These are phyloP conservation scores for Prunella vulgaris DNA, from an alignment of 257 asterid species.

Conservation along the genomic window DNA sequence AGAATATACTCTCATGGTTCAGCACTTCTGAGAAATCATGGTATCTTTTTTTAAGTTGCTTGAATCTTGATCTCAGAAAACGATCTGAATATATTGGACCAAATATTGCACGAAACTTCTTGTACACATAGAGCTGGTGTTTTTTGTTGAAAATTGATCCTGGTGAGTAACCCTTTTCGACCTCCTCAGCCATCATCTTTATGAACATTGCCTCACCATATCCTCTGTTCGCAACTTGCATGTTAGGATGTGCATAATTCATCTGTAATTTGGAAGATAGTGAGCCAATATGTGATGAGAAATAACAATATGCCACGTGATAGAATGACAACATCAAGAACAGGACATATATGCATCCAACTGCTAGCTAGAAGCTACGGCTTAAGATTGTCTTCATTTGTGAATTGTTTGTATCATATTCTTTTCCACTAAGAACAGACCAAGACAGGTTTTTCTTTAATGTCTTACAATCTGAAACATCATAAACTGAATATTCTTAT, in stretches of 20 bases:
- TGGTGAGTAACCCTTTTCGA: constrained; percentile 26
- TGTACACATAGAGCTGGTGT: constrained; percentile 22
- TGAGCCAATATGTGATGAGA: neutral
- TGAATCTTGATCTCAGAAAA: constrained; percentile 24
- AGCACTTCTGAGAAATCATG: constrained; percentile 28
- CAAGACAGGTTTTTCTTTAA: neutral
- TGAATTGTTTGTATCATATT: neutral
- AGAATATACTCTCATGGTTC: constrained; percentile 26
- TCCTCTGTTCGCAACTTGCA: constrained; percentile 4
- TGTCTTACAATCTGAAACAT: neutral
- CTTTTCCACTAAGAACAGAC: too few species aligned
- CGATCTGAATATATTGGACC: constrained; percentile 26
- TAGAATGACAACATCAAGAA: neutral
- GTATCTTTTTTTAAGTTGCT: constrained; percentile 23
- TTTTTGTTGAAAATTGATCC: constrained; percentile 30
- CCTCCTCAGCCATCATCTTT: constrained; percentile 32
- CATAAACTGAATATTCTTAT: neutral
- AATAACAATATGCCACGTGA: neutral
- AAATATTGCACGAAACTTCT: constrained; percentile 18
- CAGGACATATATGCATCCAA: neutral
- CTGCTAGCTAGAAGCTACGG: neutral
- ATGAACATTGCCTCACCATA: constrained; percentile 24
- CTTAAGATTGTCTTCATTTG: neutral
- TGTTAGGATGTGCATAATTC: constrained; percentile 4
- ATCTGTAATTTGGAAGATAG: constrained; percentile 26